Base-by-base conservation (phyloP, 2,329 filamentous ascomycete genomes). In the Cryphonectria nitschkei region DNA sequence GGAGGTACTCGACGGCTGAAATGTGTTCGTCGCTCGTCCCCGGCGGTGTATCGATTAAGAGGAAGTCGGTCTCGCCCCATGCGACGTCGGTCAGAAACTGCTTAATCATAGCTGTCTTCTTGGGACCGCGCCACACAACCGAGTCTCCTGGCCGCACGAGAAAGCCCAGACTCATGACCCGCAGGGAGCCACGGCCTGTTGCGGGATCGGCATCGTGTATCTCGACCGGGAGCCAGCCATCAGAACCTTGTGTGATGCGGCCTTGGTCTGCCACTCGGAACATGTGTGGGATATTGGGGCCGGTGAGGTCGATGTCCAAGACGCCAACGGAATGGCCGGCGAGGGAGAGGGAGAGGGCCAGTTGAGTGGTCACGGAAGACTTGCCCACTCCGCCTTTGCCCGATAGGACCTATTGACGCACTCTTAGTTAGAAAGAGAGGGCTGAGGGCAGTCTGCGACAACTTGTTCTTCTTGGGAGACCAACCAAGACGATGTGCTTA, bases 351-450 rank as follows among this genome's bases (percentile, higher is more conserved):
- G 95, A 94, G 52, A 99, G 88, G 11, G 96, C 96, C 22, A 99
- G 90, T 80, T 99, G 96, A 1, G 95, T 97, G 0, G 96, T 98
- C n/a, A 98, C 91, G 67, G 94, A 97, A 60, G 95, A 98, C 85
- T 99, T 99, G 71, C 96, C 96, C 29, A 99, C 96, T 76, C 96
- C 96, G 78, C 96, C 96, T 87, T 99, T 99, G 76, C 96, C 96
- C 16, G 96, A 98, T 64, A 99, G 91, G 73, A 95, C 87, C 87
- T 89, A 69, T 34, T 6, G 16, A 67, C 32, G 29, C 52, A 46
- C 39, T 9, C n/a, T 29, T 64, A 54, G 67, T 74, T 52, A 75
- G 69, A 54, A 70, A 58, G 9, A 19, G 43, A 8, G 43, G 3
- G 34, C 19, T 26, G 2, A 43, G 8, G 6, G 11, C 37, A 13